A percentile compares a stretch with the other conserved stretches of the same genome.
These are phyloP conservation scores for Murraya paniculata DNA, from an alignment of 345 rosid genomes.

Conservation along the genomic window DNA sequence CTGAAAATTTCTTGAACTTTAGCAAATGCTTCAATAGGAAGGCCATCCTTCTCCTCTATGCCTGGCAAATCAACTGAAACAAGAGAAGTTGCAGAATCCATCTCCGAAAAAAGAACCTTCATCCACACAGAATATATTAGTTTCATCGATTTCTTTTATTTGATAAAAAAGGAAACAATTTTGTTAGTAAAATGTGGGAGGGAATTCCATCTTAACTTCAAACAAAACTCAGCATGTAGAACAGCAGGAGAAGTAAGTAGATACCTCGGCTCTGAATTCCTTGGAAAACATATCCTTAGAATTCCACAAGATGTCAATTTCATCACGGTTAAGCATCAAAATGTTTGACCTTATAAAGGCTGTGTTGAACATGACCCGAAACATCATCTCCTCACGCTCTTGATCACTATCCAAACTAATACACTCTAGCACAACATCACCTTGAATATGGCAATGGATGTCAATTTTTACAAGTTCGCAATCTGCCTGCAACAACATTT, in stretches of 20 bases:
- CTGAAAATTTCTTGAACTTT: constrained; percentile 62
- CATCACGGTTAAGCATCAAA: constrained; percentile 59
- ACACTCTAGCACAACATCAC: constrained; percentile 84
- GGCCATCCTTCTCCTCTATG: constrained; percentile 58
- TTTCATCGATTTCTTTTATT: neutral
- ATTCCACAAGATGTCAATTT: constrained; percentile 70
- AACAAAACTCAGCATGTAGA: constrained; percentile 1
- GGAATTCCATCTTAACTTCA: neutral
- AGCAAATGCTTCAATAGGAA: constrained; percentile 66
- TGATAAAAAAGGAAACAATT: neutral
- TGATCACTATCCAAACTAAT: constrained; percentile 51
- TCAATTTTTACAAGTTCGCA: constrained; percentile 61
- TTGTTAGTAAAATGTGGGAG: neutral
- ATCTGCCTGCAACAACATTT: constrained; percentile 60
- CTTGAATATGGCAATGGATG: constrained; percentile 65
- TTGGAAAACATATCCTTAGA: constrained; percentile 57
- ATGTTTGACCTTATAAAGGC: constrained; percentile 68
- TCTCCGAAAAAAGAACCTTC: constrained; percentile 74
- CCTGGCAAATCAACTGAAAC: constrained; percentile 46
- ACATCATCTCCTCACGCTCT: constrained; percentile 68
- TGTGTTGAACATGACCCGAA: constrained; percentile 75
- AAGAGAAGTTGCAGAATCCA: constrained; percentile 45
- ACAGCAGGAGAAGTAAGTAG: constrained; percentile 3
- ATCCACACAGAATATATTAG: constrained; percentile 29
- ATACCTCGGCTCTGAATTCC: constrained; percentile 76